Base-by-base conservation (phyloP, 169 alveolate species). In the Plasmodium malariae region DNA sequence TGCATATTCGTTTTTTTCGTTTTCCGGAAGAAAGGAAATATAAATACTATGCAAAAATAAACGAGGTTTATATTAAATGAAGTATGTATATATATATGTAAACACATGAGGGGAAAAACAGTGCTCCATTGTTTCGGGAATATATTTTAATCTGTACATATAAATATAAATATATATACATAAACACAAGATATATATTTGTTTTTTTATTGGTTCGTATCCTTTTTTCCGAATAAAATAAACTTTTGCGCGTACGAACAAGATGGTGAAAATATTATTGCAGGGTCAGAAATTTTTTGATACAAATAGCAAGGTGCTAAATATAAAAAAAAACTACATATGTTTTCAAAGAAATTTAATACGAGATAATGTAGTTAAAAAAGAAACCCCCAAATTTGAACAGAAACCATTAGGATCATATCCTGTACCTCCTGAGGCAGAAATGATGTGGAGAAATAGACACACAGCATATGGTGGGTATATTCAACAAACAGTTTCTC, bases 371-470 rank as follows among this genome's bases (percentile, higher is more conserved):
- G 74, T 76, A 14, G 67, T 76, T 36, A 76, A 60, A 69, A 72
- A 92, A 62, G 93, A 89, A 19, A 92, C 97, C 0, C 94, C 97
- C 21, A 94, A 95, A 87, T 92, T 86, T 70, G 76, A 95, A 40
- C 97, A 93, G 55, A 94, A 93, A 26, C 95, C 97, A 7, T 93
- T 95, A 57, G 98, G 98, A 3, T 83, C 94, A 24, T 95, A 95
- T 80, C 98, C 98, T 37, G 86, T 94, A 36, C 96, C 98, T 34
- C 98, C 98, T 21, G 98, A 95, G 72, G 95, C 92, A 28, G 97
- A 94, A 85, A 87, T 95, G 96, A 93, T 95, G 80, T 95, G 98
- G 98, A 94, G 92, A 74, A 95, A 95, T 80, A 93, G 98, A 87
- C 92, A 94, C 85, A 90, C 89, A 26, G 95, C 95, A 30, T 95